These are phyloP conservation scores for Keithomyces neogunnii DNA, from an alignment of 2,329 filamentous ascomycete genomes.

Conservation along the genomic window DNA sequence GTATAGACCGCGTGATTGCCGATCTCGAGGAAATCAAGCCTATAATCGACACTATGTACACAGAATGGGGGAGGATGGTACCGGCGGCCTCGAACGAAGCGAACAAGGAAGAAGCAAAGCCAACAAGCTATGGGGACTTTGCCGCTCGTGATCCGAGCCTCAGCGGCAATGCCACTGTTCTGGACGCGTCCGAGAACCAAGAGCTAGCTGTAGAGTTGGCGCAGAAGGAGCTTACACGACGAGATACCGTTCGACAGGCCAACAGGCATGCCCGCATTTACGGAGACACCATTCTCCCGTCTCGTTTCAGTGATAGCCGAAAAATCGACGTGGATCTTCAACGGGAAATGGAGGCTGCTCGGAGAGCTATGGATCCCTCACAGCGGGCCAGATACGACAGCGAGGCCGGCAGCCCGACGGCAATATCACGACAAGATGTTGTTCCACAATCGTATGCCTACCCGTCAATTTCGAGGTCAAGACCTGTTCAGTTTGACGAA, in stretches of 20 bases:
- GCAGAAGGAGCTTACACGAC: constrained; percentile 59
- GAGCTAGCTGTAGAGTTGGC: constrained; percentile 72
- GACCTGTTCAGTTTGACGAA: constrained; percentile 36
- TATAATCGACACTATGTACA: constrained; percentile 61
- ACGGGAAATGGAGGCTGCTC: constrained; percentile 44
- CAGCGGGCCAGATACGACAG: not conserved
- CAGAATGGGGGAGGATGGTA: constrained; percentile 55
- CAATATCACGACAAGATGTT: constrained; percentile 17
- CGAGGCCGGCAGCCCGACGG: not conserved
- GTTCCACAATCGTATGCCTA: constrained; percentile 39
- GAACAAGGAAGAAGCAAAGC: constrained; percentile 11
- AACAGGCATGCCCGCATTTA: constrained; percentile 38
- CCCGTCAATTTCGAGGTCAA: constrained; percentile 45
- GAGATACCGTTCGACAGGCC: constrained; percentile 52
- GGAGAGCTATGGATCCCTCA: constrained; percentile 32
- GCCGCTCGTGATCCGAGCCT: constrained; percentile 55
- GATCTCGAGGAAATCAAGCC: constrained; percentile 75
- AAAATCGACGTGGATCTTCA: constrained; percentile 36
- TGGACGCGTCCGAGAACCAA: constrained; percentile 63
- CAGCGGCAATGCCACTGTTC: constrained; percentile 45
- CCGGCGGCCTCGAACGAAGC: constrained; percentile 22
- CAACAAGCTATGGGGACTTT: constrained; percentile 34
- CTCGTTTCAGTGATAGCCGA: not conserved
- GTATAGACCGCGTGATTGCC: constrained; percentile 50
- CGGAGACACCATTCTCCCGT: constrained; percentile 4